Evolutionary conservation across 768 basidiomycete genomes (phyloP).

Genomic region (Tulasnella sp.): DNA sequence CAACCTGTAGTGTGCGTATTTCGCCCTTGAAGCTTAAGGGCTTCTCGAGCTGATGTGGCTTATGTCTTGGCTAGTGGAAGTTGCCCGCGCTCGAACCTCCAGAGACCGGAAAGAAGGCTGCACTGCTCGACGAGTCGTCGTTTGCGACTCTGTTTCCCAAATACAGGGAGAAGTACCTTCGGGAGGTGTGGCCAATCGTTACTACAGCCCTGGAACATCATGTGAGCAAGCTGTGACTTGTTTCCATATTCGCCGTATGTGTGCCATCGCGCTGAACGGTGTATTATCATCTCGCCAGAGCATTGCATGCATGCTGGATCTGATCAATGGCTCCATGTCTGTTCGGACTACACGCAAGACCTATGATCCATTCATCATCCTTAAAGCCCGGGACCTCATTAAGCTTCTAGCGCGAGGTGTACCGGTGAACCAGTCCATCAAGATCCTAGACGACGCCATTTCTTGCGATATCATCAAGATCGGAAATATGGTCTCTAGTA

Average conservation of each 20-base stretch:
- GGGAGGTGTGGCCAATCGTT: constrained; percentile 89
- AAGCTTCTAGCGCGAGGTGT: constrained; percentile 93
- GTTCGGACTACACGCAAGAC: constrained; percentile 95
- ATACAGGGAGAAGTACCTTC: constrained; percentile 92
- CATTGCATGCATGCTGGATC: constrained; percentile 80
- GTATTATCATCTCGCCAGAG: constrained; percentile 60
- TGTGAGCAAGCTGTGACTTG: constrained; percentile 32
- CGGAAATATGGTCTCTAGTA: constrained; percentile 85
- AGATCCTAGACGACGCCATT: constrained; percentile 77
- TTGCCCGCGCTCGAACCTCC: constrained; percentile 60
- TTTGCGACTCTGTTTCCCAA: constrained; percentile 98
- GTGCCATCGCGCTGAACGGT: background rate
- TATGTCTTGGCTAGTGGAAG: constrained; percentile 61
- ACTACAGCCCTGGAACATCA: constrained; percentile 73
- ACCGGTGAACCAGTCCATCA: constrained; percentile 69
- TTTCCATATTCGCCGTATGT: background rate
- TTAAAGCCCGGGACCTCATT: constrained; percentile 92
- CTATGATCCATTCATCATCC: constrained; percentile 88
- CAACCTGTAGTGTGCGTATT: no score
- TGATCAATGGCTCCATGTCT: constrained; percentile 95
- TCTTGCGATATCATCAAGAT: constrained; percentile 99
- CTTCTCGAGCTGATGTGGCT: no score
- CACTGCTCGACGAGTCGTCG: constrained; percentile 91
- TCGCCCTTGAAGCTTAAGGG: no score
- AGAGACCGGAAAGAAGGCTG: constrained; percentile 63